Evolutionary conservation across 352 stramenopile genomes (phyloP).

Genomic region (Peronospora farinosa): DNA sequence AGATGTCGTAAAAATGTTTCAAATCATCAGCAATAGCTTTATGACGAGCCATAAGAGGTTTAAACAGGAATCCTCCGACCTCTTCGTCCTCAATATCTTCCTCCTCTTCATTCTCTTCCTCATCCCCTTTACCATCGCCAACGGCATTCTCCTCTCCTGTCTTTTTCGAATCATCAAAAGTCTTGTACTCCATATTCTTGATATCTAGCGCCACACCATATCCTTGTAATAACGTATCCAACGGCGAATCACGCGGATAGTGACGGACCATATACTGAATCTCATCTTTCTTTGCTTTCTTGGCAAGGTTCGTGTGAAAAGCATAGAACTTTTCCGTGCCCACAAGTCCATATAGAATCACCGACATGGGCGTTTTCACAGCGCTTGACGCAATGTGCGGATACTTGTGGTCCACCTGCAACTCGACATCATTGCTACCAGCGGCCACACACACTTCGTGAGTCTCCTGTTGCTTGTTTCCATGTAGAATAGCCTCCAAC

Average conservation of each 20-base stretch:
- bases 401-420: conserved; percentile 71
- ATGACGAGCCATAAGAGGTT: conserved; percentile 40
- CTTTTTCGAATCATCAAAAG: conserved; percentile 88
- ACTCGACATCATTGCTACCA: conserved; percentile 60
- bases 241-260: conserved; percentile 51
- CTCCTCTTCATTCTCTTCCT: conserved; percentile 36
- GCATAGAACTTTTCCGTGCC: conserved; percentile 55
- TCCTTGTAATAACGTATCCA: conserved; percentile 83
- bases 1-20: conserved; percentile 45
- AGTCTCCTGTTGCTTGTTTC: conserved; percentile 18
- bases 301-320: conserved; percentile 65
- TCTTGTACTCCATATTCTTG: conserved; percentile 97
- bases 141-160: conserved; percentile 30
- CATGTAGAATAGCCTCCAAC: conserved; percentile 28
- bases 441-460: conserved; percentile 45
- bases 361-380: conserved; percentile 29
- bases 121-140: conserved; percentile 26
- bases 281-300: conserved; percentile 44
- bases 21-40: conserved; percentile 39
- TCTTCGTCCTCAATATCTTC: conserved; percentile 50
- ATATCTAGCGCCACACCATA: conserved; percentile 92
- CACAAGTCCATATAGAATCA: conserved; percentile 82
- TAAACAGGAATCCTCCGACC: conserved; percentile 60
- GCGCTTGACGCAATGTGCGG: conserved; percentile 27
- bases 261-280: conserved; percentile 84